Evolutionary conservation across 2,329 filamentous ascomycete species (phyloP).

Genomic region (Trichoderma guizhouense): DNA sequence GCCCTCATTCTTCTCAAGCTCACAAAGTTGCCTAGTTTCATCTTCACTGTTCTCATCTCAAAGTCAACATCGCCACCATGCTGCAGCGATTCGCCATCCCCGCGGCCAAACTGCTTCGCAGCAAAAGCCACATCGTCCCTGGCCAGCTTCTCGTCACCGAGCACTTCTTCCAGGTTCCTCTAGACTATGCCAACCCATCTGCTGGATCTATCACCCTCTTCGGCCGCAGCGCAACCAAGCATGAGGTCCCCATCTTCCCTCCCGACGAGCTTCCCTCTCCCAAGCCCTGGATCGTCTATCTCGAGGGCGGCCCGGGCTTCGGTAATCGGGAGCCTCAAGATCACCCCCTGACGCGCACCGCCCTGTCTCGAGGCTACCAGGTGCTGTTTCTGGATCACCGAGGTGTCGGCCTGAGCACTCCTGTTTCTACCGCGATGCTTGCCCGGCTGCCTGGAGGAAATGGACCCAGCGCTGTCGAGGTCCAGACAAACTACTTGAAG

Average conservation of each 20-base stretch:
- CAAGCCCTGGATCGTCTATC: constrained; percentile 64
- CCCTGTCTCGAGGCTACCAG: constrained; percentile 80
- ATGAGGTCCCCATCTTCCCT: constrained; percentile 58
- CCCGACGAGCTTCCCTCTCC: constrained; percentile 36
- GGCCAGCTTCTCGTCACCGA: constrained; percentile 75
- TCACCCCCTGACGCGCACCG: constrained; percentile 63
- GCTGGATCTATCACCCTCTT: constrained; percentile 69
- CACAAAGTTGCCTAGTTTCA: neutral
- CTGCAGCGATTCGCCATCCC: constrained; percentile 28
- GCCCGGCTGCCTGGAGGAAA: constrained; percentile 52
- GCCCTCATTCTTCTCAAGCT: neutral
- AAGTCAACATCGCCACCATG: constrained; percentile 14
- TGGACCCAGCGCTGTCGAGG: constrained; percentile 37
- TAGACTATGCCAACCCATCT: constrained; percentile 66
- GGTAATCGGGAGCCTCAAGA: constrained; percentile 73
- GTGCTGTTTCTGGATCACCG: constrained; percentile 85
- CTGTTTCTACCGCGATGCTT: constrained; percentile 72
- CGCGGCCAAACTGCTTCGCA: constrained; percentile 39
- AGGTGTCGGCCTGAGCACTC: constrained; percentile 80
- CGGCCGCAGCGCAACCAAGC: constrained; percentile 67
- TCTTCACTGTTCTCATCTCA: neutral
- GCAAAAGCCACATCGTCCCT: constrained; percentile 42
- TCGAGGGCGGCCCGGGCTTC: constrained; percentile 84
- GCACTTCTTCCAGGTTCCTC: constrained; percentile 81
- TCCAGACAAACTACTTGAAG: constrained; percentile 77